phyloP scores from a whole-genome alignment of 345 rosid genomes.

The Pistacia integerrima region DNA sequence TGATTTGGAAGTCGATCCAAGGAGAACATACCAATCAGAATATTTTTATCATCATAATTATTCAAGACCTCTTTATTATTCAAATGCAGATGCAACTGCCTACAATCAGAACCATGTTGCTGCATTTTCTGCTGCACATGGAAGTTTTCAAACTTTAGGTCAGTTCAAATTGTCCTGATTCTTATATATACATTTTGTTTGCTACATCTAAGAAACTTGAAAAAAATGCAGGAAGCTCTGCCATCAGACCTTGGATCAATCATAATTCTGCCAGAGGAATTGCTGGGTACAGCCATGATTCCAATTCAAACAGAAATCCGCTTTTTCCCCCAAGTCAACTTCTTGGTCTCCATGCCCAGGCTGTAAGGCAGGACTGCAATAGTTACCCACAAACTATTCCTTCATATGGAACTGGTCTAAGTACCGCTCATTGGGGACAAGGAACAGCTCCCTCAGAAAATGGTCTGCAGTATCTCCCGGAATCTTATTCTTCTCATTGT shows the following conservation, averaged over 20 bases:
- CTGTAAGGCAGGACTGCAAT: neutral
- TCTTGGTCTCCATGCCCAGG: slow-evolving; percentile 11
- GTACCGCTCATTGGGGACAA: neutral
- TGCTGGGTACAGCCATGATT: slow-evolving; percentile 17
- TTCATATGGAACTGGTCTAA: slow-evolving; percentile 1
- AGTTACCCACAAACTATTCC: slow-evolving; percentile 18
- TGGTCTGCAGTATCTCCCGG: too few relatives aligned
- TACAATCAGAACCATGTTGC: slow-evolving; percentile 16
- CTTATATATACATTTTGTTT: neutral
- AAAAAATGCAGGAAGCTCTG: slow-evolving; percentile 23
- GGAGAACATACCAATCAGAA: slow-evolving; percentile 7
- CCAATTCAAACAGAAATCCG: slow-evolving; percentile 29
- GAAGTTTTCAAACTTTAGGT: slow-evolving; percentile 26
- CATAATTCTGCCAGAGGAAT: slow-evolving; percentile 23
- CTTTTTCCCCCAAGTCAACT: slow-evolving; percentile 14
- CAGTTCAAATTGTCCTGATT: slow-evolving; percentile 16
- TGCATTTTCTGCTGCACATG: slow-evolving; percentile 16
- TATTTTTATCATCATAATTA: slow-evolving; percentile 2
- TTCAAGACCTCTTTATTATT: slow-evolving; percentile 7
- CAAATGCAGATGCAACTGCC: slow-evolving; percentile 15
- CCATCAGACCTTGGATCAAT: slow-evolving; percentile 25
- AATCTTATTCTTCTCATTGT: too few relatives aligned
- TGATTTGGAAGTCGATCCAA: slow-evolving; percentile 18
- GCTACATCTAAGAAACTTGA: slow-evolving; percentile 8
- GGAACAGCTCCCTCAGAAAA: too few relatives aligned